Base-by-base conservation (phyloP, 805 yeast genomes). In the Saccharomyces mikatae region DNA sequence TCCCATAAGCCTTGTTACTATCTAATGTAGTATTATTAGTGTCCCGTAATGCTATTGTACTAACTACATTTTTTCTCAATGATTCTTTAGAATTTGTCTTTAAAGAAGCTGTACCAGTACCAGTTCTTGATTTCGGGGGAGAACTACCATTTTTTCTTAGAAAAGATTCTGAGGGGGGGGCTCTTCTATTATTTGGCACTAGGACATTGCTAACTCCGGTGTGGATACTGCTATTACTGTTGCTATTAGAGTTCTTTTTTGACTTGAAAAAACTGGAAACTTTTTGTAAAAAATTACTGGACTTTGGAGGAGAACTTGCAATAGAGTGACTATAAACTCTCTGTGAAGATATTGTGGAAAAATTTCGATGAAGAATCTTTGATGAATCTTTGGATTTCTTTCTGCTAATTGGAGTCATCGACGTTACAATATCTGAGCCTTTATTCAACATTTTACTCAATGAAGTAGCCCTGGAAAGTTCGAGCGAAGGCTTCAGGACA, bases 241-340 rank as follows among this genome's bases (percentile, higher is more conserved):
- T 52, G 31, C 47, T 53, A 41, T 52, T 54, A 27, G 31, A 54
- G 26, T 52, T 47, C 32, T 58, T 59, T 48, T 63, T 60, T 9
- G 56, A 56, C 53, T 71, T 72, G 63, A 70, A 71, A 29, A 72
- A 61, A 29, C 71, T 70, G 3, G 72, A 55, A 14, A 72, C 58
- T 57, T 66, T 72, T 10, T 61, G 62, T 21, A 72, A 65, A 46
- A 72, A 62, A 22, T 64, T 67, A 41, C 61, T 61, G 44, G 44
- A 36, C 24, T 36, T 36, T 17, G 24, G 44, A 36, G 44, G 44
- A 8, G 44, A 36, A 17, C 17, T 17, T 17, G 17, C 44, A 10
- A n/a, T 36, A 36, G 44, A 36, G 10, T 36, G 44, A 17, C 24
- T 17, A 21, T 36, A 36, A 36, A 11, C 44, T 22, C 24, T 36